Evolutionary conservation across 2,329 filamentous ascomycete species (phyloP), one percentile per base, ranked within the genome.

Genomic region (Venturia oleaginea): DNA sequence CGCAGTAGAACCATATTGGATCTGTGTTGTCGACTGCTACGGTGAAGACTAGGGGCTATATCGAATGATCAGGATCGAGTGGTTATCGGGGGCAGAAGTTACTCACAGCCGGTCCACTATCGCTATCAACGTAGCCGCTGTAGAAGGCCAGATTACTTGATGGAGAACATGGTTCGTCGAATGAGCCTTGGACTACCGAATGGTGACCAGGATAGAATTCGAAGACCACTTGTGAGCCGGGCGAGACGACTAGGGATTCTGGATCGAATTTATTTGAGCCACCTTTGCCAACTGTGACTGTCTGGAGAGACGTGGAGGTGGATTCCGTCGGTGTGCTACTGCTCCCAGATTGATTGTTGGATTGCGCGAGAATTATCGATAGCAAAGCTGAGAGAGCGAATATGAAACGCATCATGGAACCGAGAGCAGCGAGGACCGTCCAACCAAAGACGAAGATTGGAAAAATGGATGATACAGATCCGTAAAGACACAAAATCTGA

Each of bases 1-100:
- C 32, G 38, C 64, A 65, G 46, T 65, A 65, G 17, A 64, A 59
- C 64, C 64, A 65, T 37, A 65, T 65, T 24, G 64, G 64, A 40
- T 65, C 64, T 4, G 42, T 57, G 46, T 46, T 30, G 62, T 65
- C 65, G 42, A 65, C 51, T 11, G 43, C 10, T 24, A 65, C 10
- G 24, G 43, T 57, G 64, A 65, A 65, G 61, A 30, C 30, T 48
- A 34, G 34, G 11, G 40, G 17, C 55, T 43, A 17, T 55, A 7
- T 42, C 19, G 2, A 1, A n/a, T 19, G 63, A 3, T 27, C 19
- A 24, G 19, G 27, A 1, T 34, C n/a, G 37, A 57, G 4, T 37
- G 48, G 30, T 22, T 5, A 17, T 32, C 13, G 7, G 8, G 32
- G 24, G 13, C 2, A 24, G 19, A 22, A 27, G 34, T 37, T 24